Conservation (phyloP, 2,329 filamentous ascomycete species). For the Fusarium goolgardi region DNA sequence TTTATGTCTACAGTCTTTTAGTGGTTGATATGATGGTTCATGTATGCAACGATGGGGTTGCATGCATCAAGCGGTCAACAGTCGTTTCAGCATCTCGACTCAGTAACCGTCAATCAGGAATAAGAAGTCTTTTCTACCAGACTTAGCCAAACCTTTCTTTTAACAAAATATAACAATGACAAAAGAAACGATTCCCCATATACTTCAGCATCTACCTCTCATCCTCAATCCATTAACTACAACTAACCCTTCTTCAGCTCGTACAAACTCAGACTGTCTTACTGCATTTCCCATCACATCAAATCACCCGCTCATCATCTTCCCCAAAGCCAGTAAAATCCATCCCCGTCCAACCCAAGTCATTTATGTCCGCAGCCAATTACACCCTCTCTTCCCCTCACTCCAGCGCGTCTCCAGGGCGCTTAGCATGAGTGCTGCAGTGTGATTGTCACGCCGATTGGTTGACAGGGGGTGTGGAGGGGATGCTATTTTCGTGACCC, state of each 20-base stretch:
- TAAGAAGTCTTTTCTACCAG: too few species aligned
- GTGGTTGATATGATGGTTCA: constrained; percentile 23
- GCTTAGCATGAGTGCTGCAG: constrained; percentile 46
- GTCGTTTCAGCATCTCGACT: constrained; percentile 9
- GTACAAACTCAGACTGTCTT: constrained; percentile 7
- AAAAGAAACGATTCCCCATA: neutral
- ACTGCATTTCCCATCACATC: constrained; percentile 27
- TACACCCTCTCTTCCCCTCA: constrained; percentile 19
- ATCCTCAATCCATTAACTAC: neutral
- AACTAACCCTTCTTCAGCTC: constrained; percentile 6
- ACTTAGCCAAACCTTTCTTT: neutral
- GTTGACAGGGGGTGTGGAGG: constrained; percentile 6
- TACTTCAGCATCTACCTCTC: neutral
- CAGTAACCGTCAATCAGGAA: constrained; percentile 3
- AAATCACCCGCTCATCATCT: constrained; percentile 27
- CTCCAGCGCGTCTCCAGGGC: constrained; percentile 37
- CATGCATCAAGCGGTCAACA: constrained; percentile 34
- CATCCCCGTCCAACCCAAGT: constrained; percentile 31
- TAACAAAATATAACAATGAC: neutral
- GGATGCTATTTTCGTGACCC: constrained; percentile 40
- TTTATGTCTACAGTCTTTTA: neutral
- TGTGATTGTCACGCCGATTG: constrained; percentile 50
- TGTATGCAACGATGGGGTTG: constrained; percentile 27
- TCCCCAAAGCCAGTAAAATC: constrained; percentile 16
- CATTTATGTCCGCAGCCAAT: constrained; percentile 17